Percentiles rank a stretch among this genome's conserved stretches.
These are phyloP conservation scores for Leptoxyphium fumago DNA, from an alignment of 2,329 filamentous ascomycete species.

Conservation along the genomic window DNA sequence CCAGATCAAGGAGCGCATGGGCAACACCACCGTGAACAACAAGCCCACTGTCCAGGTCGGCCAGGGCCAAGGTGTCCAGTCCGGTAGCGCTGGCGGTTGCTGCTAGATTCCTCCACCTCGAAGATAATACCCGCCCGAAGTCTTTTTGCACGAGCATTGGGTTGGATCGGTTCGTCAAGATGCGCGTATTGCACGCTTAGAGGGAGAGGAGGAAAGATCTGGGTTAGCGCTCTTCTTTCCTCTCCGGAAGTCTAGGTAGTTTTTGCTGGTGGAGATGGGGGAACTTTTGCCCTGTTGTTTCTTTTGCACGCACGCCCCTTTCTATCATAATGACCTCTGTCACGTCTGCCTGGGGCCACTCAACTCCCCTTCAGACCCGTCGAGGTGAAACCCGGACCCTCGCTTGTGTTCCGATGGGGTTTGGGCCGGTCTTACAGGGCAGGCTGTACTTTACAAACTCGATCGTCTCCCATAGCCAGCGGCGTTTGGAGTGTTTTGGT, in stretches of 20 bases:
- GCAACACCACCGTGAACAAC: constrained; percentile 91
- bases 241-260: neutral
- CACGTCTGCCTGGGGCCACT: neutral
- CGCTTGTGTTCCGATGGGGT: no score
- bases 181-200: constrained; percentile 1
- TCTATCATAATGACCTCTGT: neutral
- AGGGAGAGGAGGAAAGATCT: neutral
- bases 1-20: constrained; percentile 99
- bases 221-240: neutral
- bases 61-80: constrained; percentile 85
- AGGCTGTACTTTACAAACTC: neutral
- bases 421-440: no score
- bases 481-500: neutral
- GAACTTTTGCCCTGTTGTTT: neutral
- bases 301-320: neutral
- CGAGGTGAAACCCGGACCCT: no score
- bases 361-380: neutral
- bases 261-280: neutral
- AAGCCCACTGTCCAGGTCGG: constrained; percentile 96
- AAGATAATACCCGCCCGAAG: no score
- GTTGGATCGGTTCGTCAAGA: no score
- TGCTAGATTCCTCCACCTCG: constrained; percentile 47
- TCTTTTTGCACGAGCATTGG: no score
- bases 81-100: constrained; percentile 71
- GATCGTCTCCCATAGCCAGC: neutral